Evolutionary conservation across 163 green algal species (phyloP).

Genomic region (Volvox carteri): DNA sequence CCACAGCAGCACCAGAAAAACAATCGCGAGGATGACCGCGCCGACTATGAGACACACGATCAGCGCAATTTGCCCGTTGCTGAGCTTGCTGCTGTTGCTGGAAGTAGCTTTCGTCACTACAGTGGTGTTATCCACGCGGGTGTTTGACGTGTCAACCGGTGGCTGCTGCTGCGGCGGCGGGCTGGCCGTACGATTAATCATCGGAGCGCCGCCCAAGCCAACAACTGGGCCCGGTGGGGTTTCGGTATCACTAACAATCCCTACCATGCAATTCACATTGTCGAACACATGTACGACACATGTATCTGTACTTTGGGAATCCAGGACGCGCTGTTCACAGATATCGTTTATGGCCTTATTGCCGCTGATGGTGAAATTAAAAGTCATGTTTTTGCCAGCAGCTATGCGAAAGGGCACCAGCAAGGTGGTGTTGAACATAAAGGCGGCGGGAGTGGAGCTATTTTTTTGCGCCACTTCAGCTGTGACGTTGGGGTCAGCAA

Average conservation of each 20-base stretch:
- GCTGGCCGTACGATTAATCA: background rate
- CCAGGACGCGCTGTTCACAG: background rate
- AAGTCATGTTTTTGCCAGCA: background rate
- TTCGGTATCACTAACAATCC: background rate
- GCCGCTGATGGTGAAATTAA: background rate
- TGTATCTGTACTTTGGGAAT: constrained; percentile 5
- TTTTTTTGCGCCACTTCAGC: background rate
- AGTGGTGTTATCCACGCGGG: no score
- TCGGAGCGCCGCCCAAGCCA: background rate
- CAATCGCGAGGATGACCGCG: background rate
- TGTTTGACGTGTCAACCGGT: no score
- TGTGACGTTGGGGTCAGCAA: background rate
- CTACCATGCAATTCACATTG: background rate
- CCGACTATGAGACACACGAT: constrained; percentile 41
- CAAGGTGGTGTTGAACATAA: background rate
- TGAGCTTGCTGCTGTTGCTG: background rate
- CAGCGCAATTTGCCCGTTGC: constrained; percentile 38
- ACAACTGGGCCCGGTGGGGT: no score
- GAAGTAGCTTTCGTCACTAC: background rate
- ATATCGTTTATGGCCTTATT: background rate
- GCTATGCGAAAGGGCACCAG: background rate
- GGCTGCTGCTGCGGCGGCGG: background rate
- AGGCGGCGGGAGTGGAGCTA: background rate
- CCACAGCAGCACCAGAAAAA: background rate
- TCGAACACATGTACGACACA: constrained; percentile 31